Base-by-base conservation (phyloP, 768 basidiomycete species). In the Gelatoporia subvermispora region DNA sequence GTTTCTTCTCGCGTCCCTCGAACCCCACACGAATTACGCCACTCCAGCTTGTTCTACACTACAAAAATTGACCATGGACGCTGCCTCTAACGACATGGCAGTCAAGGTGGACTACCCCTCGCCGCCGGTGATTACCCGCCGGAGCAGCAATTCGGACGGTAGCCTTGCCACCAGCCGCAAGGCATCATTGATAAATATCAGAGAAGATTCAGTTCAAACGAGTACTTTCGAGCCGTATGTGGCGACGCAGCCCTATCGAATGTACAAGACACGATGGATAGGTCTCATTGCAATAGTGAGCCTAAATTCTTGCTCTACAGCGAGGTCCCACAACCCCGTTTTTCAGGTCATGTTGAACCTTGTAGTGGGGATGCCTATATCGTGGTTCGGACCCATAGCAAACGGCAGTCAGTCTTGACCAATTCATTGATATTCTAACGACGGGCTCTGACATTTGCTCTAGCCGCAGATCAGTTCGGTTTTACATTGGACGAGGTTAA, bases 321-420 rank as follows among this genome's bases (percentile, higher is more conserved):
- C 2, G 8, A 17, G 5, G 23, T 11, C n/a, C 10, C 5, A n/a
- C 20, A 9, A 20, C 35, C 36, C 5, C 15, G 11, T 15, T 11
- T 3, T 18, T 1, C 37, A 88, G 87, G 70, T 84, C 9, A 24
- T 84, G 25, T 66, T 91, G 25, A 85, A 81, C 46, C 61, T 84
- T 35, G 73, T 81, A 9, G 69, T 75, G 2, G 87, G 78, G 5
- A 79, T 87, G 82, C 67, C 75, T 7, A 82, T 81, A 78, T 76
- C 85, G 3, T 93, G 88, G 88, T 93, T 92, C 58, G 88, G 89
- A 3, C 86, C 90, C 3, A 91, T 93, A 46, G 71, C 89, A 0
- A 81, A 80, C 36, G 63, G 82, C 56, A 72, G 88, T 89, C 41
- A 37, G 72, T 51, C 11, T 4, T 21, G n/a, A 15, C 52, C 15